Base-by-base conservation (phyloP, 2,329 filamentous ascomycete species). In the Cladobotryum mycophilum region DNA sequence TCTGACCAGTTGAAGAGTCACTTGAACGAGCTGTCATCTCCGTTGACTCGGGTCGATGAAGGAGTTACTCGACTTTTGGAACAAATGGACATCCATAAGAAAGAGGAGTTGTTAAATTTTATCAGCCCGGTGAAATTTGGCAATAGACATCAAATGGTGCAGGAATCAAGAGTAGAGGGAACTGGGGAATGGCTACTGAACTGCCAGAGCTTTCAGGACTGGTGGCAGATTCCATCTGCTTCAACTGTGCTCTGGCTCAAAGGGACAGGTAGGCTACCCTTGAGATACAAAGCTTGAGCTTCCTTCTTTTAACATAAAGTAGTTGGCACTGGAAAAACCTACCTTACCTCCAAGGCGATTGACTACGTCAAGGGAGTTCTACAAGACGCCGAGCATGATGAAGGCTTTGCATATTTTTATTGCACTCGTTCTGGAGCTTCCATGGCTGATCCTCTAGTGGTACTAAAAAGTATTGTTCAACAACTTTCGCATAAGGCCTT, bases 381-480 rank as follows among this genome's bases (percentile, higher is more conserved):
- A 3, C 2, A 30, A 43, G 20, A 18, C 9, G 11, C 14, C 4
- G n/a, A 45, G 3, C 25, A 52, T 25, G 47, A 49, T 11, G 51
- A 54, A 34, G 55, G 47, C 1, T 47, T 59, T 30, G 57, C 57
- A 1, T 56, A 45, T 34, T 59, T 59, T 7, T 58, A 59, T 12
- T 59, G 56, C 35, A 48, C 53, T 11, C 49, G 53, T 15, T 55
- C 47, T 17, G 54, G 48, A 11, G 5, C 45, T 1, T 50, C 53
- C 4, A 47, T 56, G 22, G 45, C 47, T 43, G 45, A 59, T 2
- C 53, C 54, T 6, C 17, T 50, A 1, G 13, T 22, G 8, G 42
- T 58, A 11, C 37, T 59, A 3, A 53, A 42, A 35, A 59, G 57
- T 20, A 40, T 55, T 7, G 47, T 56, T 22, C 52, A 56, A 11